A percentile compares a stretch with the other conserved stretches of the same genome.
phyloP scores from a whole-genome alignment of 495 filamentous ascomycete genomes.

The Podospora tetraspora region DNA sequence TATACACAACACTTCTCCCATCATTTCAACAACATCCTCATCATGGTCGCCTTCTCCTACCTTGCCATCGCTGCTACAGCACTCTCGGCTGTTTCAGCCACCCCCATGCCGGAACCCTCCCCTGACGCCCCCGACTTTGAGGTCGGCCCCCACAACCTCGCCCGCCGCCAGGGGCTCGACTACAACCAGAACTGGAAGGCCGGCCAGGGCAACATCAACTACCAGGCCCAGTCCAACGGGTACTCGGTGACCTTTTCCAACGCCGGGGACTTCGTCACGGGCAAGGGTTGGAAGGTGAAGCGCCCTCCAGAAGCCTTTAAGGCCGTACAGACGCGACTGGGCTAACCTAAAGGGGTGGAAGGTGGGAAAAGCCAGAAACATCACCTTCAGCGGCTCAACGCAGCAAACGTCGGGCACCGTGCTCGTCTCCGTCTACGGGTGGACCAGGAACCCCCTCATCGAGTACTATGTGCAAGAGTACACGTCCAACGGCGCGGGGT shows the following conservation, averaged over 20 bases:
- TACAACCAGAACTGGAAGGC: conserved; percentile 39
- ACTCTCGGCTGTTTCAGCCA: conserved; percentile 17
- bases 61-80: conserved; percentile 24
- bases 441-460: conserved; percentile 55
- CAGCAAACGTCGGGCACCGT: conserved; percentile 19
- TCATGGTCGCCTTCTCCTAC: conserved; percentile 20
- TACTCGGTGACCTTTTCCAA: conserved; percentile 37
- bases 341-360: conserved; percentile 38
- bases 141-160: conserved; percentile 24
- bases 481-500: conserved; percentile 52
- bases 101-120: conserved; percentile 15
- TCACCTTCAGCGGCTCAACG: conserved; percentile 22
- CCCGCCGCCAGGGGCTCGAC: conserved; percentile 26
- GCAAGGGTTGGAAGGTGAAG: too few relatives aligned
- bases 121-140: conserved; percentile 28
- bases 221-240: conserved; percentile 21
- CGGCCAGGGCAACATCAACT: conserved; percentile 29
- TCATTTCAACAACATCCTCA: not conserved
- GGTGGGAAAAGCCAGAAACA: conserved; percentile 20
- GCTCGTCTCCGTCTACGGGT: conserved; percentile 48
- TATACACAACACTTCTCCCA: too few relatives aligned
- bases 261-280: conserved; percentile 51
- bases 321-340: too few relatives aligned
- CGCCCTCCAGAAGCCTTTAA: too few relatives aligned
- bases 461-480: conserved; percentile 62